Evolutionary conservation across 768 basidiomycete genomes (phyloP), one percentile per base, ranked within the genome.

Genomic region (Hortiboletus flavorubellus): DNA sequence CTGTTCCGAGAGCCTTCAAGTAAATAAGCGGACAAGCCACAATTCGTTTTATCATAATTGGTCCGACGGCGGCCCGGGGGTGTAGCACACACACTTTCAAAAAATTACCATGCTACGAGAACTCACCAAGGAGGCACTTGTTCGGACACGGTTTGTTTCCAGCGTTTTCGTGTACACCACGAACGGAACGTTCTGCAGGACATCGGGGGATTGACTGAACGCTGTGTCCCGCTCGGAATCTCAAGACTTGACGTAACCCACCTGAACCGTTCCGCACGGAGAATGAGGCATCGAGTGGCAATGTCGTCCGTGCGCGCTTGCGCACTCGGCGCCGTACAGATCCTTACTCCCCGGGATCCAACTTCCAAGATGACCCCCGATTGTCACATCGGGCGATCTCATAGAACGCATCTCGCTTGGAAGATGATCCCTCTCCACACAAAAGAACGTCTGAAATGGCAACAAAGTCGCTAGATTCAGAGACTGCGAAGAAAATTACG

Each of bases 161-260:
- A 23, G 8, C 21, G 7, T 42, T 42, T 42, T 15, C 21, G 16
- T 23, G 12, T 15, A 42, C 41, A 14, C 34, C 14, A 35, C 14
- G 14, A 35, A 35, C 34, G 14, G 14, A 35, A 14, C 34, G 14
- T 6, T 5, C 34, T 14, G 14, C 5, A 35, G 11, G 33, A 33
- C 10, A 33, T 71, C 14, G 72, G 72, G 49, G 72, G 59, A 3
- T 49, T 71, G 21, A 70, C 60, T 1, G 62, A 33, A 11, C 31
- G 8, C 31, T 31, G 31, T 8, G 31, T 31, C 31, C 31, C 8
- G 31, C 31, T 31, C 9, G 31, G 31, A 7, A 31, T 31, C 2
- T 21, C 31, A 8, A 8, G 31, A 9, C 33, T 33, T 33, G 33
- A 33, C 33, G 33, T 33, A 33, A 11, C 33, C 33, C 33, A 33